Evolutionary conservation across 192 early-diverging fungal species (phyloP), one percentile per base, ranked within the genome.

Genomic region (Backusella tuberculispora): DNA sequence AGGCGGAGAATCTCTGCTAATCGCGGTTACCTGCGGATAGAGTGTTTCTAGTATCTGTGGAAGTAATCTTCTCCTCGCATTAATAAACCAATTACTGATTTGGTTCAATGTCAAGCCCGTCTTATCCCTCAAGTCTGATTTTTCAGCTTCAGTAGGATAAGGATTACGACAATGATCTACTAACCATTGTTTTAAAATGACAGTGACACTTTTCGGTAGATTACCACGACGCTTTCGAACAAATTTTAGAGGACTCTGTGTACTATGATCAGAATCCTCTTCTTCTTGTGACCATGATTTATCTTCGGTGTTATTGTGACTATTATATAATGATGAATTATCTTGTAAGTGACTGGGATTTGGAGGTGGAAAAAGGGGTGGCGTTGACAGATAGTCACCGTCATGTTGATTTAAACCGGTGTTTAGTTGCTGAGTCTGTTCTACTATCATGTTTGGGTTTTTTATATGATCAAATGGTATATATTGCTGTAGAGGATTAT

Each of bases 61-160:
- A 19, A 88, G 69, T 17, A 83, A 83, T 6, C 91, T 76, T 29
- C 91, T 72, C 1, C 91, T 76, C 0, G 91, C 91, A 80, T 92
- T 92, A 41, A 92, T 92, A 71, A 92, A 92, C 91, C 91, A 92
- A 75, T 92, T 91, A 70, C 88, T 91, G 66, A 92, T 90, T 70
- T 92, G 91, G 64, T 87, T 88, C 53, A 91, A 74, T 0, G 84
- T 89, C 26, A 92, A 75, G 0, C 82, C 79, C 0, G 91, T 92
- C n/a, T 83, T 79, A 21, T 76, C 63, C 8, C 84, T 84, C 24
- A 92, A 71, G n/a, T 69, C 74, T 29, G 77, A 66, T 74, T 92
- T 92, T 37, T 88, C 87, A 9, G 85, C 86, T 40, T 92, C 91
- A 4, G 87, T 88, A 1, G 91, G 91, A 66, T 91, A 92, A 14